Evolutionary conservation across 2,329 filamentous ascomycete species (phyloP).

Genomic region (Sphaerulina vaccinii): DNA sequence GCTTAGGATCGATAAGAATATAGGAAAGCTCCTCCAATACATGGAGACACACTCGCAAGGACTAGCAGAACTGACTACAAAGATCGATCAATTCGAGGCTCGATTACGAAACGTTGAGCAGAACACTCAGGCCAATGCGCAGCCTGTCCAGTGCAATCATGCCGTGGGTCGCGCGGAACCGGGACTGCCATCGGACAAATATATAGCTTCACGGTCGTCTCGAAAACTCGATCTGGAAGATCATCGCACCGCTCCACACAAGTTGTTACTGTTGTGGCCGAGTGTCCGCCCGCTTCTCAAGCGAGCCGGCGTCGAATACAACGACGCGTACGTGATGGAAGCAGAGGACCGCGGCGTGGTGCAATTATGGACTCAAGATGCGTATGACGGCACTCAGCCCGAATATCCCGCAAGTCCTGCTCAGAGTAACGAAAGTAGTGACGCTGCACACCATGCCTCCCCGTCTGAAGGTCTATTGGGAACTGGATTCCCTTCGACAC

Average conservation of each 20-base stretch:
- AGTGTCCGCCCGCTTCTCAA: slow-evolving; percentile 39
- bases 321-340: slow-evolving; percentile 39
- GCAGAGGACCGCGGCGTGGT: slow-evolving; percentile 39
- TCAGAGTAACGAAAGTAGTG: slow-evolving; percentile 39
- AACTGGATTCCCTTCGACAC: slow-evolving; percentile 40
- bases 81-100: slow-evolving; percentile 30
- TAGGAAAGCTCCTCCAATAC: slow-evolving; percentile 49
- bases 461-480: slow-evolving; percentile 54
- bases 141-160: slow-evolving; percentile 8
- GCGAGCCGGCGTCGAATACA: slow-evolving; percentile 27
- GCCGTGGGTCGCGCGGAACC: slow-evolving; percentile 13
- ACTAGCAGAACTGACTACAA: slow-evolving; percentile 28
- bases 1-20: slow-evolving; percentile 49
- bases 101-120: slow-evolving; percentile 31
- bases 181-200: slow-evolving; percentile 29
- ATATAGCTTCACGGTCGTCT: slow-evolving; percentile 1
- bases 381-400: slow-evolving; percentile 35
- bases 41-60: slow-evolving; percentile 41
- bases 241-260: slow-evolving; percentile 83
- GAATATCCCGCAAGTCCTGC: slow-evolving; percentile 42
- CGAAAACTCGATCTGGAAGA: slow-evolving; percentile 72
- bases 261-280: slow-evolving; percentile 69
- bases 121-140: slow-evolving; percentile 13
- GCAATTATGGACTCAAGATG: slow-evolving; percentile 39
- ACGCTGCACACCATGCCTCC: slow-evolving; percentile 36